phyloP scores from a whole-genome alignment of 139 green algal species.

The Micromonas commoda region DNA sequence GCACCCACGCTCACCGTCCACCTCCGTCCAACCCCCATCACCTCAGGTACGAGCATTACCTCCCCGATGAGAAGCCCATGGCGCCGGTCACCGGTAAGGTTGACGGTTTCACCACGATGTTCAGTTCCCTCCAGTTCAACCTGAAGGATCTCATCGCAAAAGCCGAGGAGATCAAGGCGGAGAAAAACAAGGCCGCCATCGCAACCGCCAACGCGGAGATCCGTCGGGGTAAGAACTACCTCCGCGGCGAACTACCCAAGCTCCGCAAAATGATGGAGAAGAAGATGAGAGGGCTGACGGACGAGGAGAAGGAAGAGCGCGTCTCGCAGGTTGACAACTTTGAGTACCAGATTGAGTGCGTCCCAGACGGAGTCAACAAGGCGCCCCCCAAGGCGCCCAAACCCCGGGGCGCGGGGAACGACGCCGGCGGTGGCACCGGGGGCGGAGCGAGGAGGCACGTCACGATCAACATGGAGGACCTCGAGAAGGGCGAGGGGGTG shows the following conservation, averaged over 20 bases:
- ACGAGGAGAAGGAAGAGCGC: neutral
- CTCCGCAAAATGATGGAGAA: neutral
- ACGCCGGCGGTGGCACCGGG: too few species aligned
- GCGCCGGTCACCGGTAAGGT: neutral
- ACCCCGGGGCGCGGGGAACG: too few species aligned
- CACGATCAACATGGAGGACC: neutral
- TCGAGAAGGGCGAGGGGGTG: neutral
- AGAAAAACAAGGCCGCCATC: conserved; percentile 12
- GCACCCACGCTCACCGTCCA: neutral
- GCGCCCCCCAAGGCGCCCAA: too few species aligned
- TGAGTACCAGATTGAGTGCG: conserved; percentile 13
- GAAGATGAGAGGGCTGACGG: neutral
- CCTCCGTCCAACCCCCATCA: neutral
- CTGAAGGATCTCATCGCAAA: conserved; percentile 2
- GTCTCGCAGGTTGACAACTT: neutral
- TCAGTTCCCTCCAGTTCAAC: neutral
- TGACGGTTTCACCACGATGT: neutral
- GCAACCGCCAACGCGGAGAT: conserved; percentile 21
- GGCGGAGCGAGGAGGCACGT: neutral
- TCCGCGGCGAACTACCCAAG: conserved; percentile 13
- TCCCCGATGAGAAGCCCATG: neutral
- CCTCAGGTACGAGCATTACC: neutral
- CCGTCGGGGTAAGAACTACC: conserved; percentile 7
- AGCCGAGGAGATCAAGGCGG: neutral
- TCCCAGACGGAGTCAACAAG: conserved; percentile 11